Conservation (phyloP, 2,329 filamentous ascomycete genomes). For the Verticillium dahliae region DNA sequence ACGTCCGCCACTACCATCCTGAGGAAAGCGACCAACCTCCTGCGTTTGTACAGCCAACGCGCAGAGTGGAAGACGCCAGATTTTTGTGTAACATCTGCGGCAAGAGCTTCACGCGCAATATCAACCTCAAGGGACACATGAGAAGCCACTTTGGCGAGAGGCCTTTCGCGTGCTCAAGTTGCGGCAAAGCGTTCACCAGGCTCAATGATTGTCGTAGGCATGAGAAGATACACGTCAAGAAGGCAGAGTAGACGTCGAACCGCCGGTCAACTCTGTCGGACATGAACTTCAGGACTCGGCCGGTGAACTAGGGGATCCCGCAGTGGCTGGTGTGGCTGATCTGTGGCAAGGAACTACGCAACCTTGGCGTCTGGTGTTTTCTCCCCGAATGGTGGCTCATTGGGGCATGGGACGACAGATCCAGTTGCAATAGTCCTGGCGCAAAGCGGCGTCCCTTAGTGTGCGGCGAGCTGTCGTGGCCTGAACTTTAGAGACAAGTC, state of each 20-base stretch:
- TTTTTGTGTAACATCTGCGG: conserved; percentile 26
- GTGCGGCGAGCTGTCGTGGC: neutral
- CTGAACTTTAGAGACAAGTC: neutral
- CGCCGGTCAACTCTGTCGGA: neutral
- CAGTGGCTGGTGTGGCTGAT: neutral
- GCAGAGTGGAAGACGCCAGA: conserved; percentile 12
- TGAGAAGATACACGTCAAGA: conserved; percentile 18
- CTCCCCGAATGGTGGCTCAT: too few relatives aligned
- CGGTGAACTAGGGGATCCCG: too few relatives aligned
- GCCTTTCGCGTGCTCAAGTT: conserved; percentile 20
- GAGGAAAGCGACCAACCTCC: conserved; percentile 13
- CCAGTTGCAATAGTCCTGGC: neutral
- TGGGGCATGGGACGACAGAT: neutral
- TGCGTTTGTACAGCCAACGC: conserved; percentile 12
- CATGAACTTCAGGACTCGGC: neutral
- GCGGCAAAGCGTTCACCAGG: conserved; percentile 24
- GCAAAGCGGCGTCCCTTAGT: neutral
- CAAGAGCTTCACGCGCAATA: conserved; percentile 29
- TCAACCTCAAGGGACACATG: conserved; percentile 25
- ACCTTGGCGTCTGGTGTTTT: too few relatives aligned
- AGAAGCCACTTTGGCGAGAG: conserved; percentile 26
- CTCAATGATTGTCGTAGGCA: conserved; percentile 25
- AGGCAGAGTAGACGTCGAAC: neutral
- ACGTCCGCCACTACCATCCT: conserved; percentile 20
- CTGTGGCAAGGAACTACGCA: too few relatives aligned